phyloP scores from a whole-genome alignment of 768 basidiomycete species.

The Mrakia frigida region DNA sequence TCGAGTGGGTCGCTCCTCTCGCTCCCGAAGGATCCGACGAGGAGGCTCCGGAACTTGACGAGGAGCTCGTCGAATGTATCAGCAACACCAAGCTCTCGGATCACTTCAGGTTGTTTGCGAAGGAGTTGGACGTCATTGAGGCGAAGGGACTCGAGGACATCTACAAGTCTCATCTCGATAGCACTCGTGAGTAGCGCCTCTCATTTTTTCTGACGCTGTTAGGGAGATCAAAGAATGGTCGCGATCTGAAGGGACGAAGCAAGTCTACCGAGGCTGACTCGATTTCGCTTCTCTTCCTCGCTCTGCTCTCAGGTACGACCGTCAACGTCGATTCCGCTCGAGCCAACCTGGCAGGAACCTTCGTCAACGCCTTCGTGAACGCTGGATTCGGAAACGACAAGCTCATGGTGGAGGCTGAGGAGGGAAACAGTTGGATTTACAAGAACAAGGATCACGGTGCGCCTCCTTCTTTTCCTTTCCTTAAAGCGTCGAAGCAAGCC shows the following conservation, averaged over 20 bases:
- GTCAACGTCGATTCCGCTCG: constrained; percentile 86
- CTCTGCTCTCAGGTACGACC: constrained; percentile 56
- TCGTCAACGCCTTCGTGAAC: constrained; percentile 98
- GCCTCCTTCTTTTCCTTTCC: constrained; percentile 33
- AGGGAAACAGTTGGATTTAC: constrained; percentile 97
- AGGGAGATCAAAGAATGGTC: no score
- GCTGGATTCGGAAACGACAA: constrained; percentile 98
- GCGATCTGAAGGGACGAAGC: no score
- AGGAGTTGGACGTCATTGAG: constrained; percentile 83
- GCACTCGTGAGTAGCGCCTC: constrained; percentile 56
- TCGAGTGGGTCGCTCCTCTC: constrained; percentile 71
- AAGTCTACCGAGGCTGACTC: background rate
- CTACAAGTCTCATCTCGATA: constrained; percentile 93
- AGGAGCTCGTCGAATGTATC: constrained; percentile 77
- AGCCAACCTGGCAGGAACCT: constrained; percentile 90
- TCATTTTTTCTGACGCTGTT: background rate
- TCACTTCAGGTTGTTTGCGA: constrained; percentile 85
- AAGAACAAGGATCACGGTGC: constrained; percentile 98
- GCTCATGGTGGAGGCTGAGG: constrained; percentile 92
- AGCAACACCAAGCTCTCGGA: constrained; percentile 77
- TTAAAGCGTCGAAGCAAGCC: background rate
- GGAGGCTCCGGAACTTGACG: constrained; percentile 62
- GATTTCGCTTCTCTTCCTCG: background rate
- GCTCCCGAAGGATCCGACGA: constrained; percentile 53
- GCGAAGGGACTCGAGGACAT: constrained; percentile 92